phyloP scores from a whole-genome alignment of 225 moss, liverwort and hornwort species.

The Polytrichum formosum region DNA sequence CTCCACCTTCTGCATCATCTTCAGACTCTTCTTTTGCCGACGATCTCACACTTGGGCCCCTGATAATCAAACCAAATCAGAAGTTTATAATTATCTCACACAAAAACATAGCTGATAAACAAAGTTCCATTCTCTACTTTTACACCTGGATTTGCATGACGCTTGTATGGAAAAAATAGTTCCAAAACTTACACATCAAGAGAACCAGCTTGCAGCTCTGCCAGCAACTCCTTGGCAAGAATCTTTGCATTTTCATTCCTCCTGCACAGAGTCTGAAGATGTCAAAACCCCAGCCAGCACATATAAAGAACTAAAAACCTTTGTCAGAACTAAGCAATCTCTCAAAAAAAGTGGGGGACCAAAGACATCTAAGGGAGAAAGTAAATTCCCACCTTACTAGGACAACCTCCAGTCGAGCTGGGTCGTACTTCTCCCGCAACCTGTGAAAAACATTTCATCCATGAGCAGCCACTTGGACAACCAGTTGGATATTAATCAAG shows the following conservation, averaged over 20 bases:
- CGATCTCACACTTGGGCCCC: constrained; percentile 82
- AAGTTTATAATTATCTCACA: not conserved
- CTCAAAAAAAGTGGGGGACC: too few relatives aligned
- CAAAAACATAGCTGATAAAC: too few relatives aligned
- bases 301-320: not conserved
- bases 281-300: not conserved
- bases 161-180: not conserved
- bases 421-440: constrained; percentile 98
- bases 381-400: constrained; percentile 55
- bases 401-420: constrained; percentile 84
- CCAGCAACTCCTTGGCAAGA: constrained; percentile 83
- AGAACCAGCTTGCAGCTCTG: constrained; percentile 82
- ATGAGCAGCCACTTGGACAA: not conserved
- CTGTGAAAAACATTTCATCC: constrained; percentile 29
- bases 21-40: constrained; percentile 70
- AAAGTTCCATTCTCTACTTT: not conserved
- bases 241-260: constrained; percentile 93
- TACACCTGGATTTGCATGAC: too few relatives aligned
- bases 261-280: constrained; percentile 40
- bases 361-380: too few relatives aligned
- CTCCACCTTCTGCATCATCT: constrained; percentile 70
- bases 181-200: constrained; percentile 78
- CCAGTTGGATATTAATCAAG: constrained; percentile 11
- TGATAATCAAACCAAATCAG: constrained; percentile 14
- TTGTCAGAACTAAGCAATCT: too few relatives aligned